Base-by-base conservation (phyloP, 768 basidiomycete species). In the Termitomyces eurrhizus region DNA sequence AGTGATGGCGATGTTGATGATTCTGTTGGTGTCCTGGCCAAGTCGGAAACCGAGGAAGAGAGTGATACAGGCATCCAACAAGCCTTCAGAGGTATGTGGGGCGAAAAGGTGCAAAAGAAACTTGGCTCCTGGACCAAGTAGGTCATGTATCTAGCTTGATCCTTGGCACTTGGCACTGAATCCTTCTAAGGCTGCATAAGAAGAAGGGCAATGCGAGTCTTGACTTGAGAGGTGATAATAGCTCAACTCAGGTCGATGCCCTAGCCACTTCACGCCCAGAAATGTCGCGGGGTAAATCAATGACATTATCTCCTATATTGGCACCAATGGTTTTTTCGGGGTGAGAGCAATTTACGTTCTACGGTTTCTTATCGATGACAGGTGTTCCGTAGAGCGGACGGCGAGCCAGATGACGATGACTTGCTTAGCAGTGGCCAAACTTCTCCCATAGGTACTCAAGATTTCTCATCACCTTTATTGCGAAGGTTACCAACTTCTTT, bases 341-440 rank as follows among this genome's bases (percentile, higher is more conserved):
- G 73, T 74, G 54, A 52, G 71, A 63, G 35, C 32, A 21, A 7
- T 29, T 29, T 21, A n/a, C 0, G 12, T 24, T 16, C 21, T 16
- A 33, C 16, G 13, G 14, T 18, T 24, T 18, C 29, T n/a, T 37
- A 46, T 54, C 36, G 16, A 41, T 42, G 16, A 39, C n/a, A 35
- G 24, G 0, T 21, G 1, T 21, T 39, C 9, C 4, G 7, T 11
- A 67, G 66, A 16, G 62, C 8, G 4, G 64, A 65, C 12, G 60
- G 68, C 51, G 74, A 77, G 37, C 61, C 63, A 46, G 78, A 75
- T 8, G 88, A 89, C 21, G 88, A 88, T 14, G 86, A 88, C 14
- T 73, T 87, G n/a, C 72, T 88, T 53, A 92, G 90, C 69, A 92
- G 90, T 66, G 89, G 89, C 0, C 90, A 90, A 67, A 83, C 80